Conservation (phyloP, 2,329 filamentous ascomycete species). For the Mycosphaerella sp. region DNA sequence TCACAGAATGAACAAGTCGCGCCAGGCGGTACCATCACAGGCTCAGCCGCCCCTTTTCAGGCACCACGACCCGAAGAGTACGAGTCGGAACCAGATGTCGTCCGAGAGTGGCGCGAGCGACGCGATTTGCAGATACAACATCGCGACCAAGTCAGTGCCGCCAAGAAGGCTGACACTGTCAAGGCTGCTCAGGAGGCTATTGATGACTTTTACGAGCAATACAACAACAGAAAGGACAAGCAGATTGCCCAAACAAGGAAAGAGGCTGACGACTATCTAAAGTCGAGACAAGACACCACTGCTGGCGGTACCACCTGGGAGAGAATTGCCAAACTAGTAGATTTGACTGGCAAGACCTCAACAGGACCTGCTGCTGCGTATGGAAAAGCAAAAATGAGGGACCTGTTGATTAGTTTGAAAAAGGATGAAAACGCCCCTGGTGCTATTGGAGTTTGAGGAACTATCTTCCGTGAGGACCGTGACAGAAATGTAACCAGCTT, state of each 20-base stretch:
- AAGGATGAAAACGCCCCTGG: conserved; percentile 86
- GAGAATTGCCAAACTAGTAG: conserved; percentile 94
- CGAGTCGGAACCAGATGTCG: conserved; percentile 82
- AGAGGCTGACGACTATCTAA: conserved; percentile 90
- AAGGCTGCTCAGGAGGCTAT: conserved; percentile 89
- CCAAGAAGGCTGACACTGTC: conserved; percentile 78
- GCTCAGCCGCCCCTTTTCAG: conserved; percentile 54
- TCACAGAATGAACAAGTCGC: conserved; percentile 64
- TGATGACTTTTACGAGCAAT: conserved; percentile 99
- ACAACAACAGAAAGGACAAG: conserved; percentile 98
- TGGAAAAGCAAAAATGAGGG: conserved; percentile 93
- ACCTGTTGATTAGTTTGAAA: conserved; percentile 76
- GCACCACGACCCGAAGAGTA: conserved; percentile 51
- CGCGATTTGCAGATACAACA: conserved; percentile 77
- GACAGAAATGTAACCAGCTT: no score
- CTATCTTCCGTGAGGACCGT: no score
- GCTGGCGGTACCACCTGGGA: conserved; percentile 98
- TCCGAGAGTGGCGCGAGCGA: conserved; percentile 84
- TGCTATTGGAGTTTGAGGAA: conserved; percentile 39
- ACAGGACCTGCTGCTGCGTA: conserved; percentile 82
- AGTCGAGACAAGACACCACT: conserved; percentile 82
- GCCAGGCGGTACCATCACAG: conserved; percentile 74
- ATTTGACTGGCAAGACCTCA: conserved; percentile 86
- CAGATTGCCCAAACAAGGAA: conserved; percentile 77
- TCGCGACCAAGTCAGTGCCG: conserved; percentile 74